Evolutionary conservation across 73 alveolate genomes (phyloP).

Genomic region (Paramecium primaurelia): DNA sequence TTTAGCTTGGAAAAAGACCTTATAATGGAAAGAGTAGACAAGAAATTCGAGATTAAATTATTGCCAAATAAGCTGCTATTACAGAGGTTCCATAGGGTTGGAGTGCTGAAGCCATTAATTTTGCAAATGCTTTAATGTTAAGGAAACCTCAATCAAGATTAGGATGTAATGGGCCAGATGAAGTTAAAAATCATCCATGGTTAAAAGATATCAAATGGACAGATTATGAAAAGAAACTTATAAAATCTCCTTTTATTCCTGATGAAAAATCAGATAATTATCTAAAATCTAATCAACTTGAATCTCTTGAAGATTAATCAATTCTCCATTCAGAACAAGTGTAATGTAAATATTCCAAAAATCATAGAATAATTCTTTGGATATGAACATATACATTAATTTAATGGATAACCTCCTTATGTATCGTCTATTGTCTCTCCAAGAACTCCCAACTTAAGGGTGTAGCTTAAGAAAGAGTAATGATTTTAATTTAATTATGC

Average conservation of each 20-base stretch:
- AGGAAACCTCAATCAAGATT: slow-evolving; percentile 85
- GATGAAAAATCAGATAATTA: slow-evolving; percentile 29
- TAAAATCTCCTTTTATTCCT: slow-evolving; percentile 80
- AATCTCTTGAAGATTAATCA: slow-evolving; percentile 16
- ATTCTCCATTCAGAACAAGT: background rate
- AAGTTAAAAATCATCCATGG: slow-evolving; percentile 89
- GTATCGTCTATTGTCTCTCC: background rate
- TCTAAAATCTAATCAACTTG: background rate
- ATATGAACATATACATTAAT: background rate
- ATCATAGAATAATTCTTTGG: background rate
- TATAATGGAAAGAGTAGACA: slow-evolving; percentile 84
- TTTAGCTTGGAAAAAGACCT: slow-evolving; percentile 72
- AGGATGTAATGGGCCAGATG: slow-evolving; percentile 88
- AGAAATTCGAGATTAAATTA: slow-evolving; percentile 79
- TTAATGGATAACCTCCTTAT: background rate
- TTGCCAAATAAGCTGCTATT: slow-evolving; percentile 72
- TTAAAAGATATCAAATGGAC: slow-evolving; percentile 82
- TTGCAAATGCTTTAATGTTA: slow-evolving; percentile 81
- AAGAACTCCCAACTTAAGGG: background rate
- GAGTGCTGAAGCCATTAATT: slow-evolving; percentile 91
- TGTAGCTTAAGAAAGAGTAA: background rate
- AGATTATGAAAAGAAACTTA: slow-evolving; percentile 74
- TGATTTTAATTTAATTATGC: background rate
- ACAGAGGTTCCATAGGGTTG: slow-evolving; percentile 94
- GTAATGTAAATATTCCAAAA: background rate